Evolutionary conservation across 176 grass and related monocot genomes (phyloP).

Genomic region (Triticum monococcum): DNA sequence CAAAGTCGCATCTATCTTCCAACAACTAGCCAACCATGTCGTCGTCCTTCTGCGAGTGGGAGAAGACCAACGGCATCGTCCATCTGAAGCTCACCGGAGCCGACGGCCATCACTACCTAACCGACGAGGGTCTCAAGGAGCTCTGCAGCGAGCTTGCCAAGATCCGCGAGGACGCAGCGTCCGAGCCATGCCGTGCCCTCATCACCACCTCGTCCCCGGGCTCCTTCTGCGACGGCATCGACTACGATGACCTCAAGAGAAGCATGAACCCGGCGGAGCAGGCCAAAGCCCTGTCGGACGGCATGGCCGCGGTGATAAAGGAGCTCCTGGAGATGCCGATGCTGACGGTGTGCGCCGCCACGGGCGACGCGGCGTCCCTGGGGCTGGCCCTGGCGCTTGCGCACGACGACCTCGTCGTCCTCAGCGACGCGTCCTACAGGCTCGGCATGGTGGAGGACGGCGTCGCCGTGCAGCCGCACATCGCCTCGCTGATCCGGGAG

Average conservation of each 20-base stretch:
- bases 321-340: constrained; percentile 16
- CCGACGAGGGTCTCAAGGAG: not conserved
- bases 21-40: not conserved
- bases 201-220: constrained; percentile 3
- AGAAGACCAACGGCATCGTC: not conserved
- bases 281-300: not conserved
- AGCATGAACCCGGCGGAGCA: not conserved
- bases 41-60: not conserved
- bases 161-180: not conserved
- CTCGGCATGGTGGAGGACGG: not conserved
- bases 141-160: not conserved
- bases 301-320: not conserved
- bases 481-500: not conserved
- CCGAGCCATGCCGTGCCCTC: not conserved
- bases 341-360: constrained; percentile 8
- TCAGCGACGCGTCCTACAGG: not conserved
- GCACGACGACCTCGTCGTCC: constrained; percentile 9
- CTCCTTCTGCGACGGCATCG: constrained; percentile 19
- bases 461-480: not conserved
- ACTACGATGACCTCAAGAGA: not conserved
- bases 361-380: not conserved
- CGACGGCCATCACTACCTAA: not conserved
- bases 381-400: not conserved
- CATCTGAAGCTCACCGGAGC: not conserved
- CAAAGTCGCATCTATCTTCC: not conserved